These are phyloP conservation scores for Aspergillus taichungensis DNA, from an alignment of 495 filamentous ascomycete genomes.

Conservation along the genomic window DNA sequence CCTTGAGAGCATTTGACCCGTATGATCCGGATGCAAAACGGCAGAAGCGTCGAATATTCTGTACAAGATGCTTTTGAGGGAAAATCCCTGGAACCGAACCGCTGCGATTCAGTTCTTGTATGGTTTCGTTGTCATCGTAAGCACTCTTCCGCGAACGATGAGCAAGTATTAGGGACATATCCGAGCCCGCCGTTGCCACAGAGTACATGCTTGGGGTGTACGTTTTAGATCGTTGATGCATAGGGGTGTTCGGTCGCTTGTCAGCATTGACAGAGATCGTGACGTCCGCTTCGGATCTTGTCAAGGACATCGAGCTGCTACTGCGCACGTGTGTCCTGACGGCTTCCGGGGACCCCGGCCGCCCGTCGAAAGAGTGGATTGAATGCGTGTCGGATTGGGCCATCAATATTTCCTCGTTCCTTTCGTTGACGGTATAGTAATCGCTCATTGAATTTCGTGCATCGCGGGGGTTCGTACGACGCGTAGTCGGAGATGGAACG, in stretches of 20 bases:
- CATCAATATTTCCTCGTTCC: conserved; percentile 46
- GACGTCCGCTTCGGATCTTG: conserved; percentile 39
- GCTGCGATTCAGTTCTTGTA: conserved; percentile 46
- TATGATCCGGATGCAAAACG: conserved; percentile 73
- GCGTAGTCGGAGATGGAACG: conserved; percentile 15
- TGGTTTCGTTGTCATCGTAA: conserved; percentile 46
- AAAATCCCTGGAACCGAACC: conserved; percentile 57
- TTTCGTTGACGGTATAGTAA: conserved; percentile 44
- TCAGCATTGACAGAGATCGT: conserved; percentile 24
- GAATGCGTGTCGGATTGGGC: conserved; percentile 55
- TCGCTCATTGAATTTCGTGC: conserved; percentile 28
- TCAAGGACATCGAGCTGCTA: conserved; percentile 39
- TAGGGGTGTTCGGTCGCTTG: conserved; percentile 21
- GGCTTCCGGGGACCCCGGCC: conserved; percentile 40
- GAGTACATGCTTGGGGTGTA: conserved; percentile 61
- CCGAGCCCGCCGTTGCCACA: conserved; percentile 53
- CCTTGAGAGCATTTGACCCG: conserved; percentile 58
- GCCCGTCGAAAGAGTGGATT: conserved; percentile 36
- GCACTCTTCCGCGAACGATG: conserved; percentile 42
- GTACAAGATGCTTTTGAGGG: conserved; percentile 55
- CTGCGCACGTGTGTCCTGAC: conserved; percentile 39
- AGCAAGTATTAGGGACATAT: conserved; percentile 54
- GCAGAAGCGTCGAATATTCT: conserved; percentile 66
- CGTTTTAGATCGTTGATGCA: conserved; percentile 25
- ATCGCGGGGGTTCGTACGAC: conserved; percentile 14